A percentile compares a stretch with the other conserved stretches of the same genome.
Conservation (phyloP, 164 flowering plant genomes). For the Dillenia suffruticosa region DNA sequence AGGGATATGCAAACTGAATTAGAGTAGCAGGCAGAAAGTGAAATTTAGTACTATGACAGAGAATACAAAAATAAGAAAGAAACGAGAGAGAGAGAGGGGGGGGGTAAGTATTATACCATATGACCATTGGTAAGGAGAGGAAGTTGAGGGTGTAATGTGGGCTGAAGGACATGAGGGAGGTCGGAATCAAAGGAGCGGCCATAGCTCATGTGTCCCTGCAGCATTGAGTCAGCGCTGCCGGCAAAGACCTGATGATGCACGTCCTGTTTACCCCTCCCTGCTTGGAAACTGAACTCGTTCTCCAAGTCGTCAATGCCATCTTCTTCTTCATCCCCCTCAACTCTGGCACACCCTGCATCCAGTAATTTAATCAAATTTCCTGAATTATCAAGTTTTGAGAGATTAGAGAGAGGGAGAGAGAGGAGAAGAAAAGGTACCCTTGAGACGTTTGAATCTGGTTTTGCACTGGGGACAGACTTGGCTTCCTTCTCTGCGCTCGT, state of each 20-base stretch:
- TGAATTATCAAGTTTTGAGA: neutral
- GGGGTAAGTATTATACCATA: conserved; percentile 13
- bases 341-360: conserved; percentile 54
- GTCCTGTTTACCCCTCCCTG: conserved; percentile 24
- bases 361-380: neutral
- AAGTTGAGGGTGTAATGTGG: conserved; percentile 12
- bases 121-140: conserved; percentile 27
- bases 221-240: conserved; percentile 12
- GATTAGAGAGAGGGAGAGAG: neutral
- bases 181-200: conserved; percentile 11
- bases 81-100: too few species aligned
- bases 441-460: conserved; percentile 52
- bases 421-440: conserved; percentile 17
- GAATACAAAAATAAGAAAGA: too few species aligned
- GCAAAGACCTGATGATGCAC: conserved; percentile 19
- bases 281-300: conserved; percentile 42
- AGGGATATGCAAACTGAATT: too few species aligned
- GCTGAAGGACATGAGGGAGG: conserved; percentile 13
- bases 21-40: too few species aligned
- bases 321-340: conserved; percentile 63
- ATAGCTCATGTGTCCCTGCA: conserved; percentile 14
- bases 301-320: conserved; percentile 56
- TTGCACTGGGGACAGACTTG: conserved; percentile 64
- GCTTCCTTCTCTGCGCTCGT: conserved; percentile 52
- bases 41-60: too few species aligned